phyloP scores from a whole-genome alignment of 495 filamentous ascomycete genomes.

The Lasiosphaeria hispida region DNA sequence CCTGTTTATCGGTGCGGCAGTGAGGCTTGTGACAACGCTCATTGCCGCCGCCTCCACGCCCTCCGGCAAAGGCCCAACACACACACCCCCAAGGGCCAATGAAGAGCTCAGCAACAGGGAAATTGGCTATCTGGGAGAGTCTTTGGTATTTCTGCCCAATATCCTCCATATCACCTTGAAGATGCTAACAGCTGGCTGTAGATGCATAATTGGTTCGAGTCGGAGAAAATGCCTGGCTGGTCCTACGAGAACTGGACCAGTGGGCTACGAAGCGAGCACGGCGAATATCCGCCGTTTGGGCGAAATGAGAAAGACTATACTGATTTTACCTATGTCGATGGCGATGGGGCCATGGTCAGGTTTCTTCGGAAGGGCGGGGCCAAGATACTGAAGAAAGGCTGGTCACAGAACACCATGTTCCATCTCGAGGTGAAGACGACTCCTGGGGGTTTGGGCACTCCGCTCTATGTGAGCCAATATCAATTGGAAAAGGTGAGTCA shows the following conservation, averaged over 20 bases:
- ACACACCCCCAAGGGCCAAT: neutral
- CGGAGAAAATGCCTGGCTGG: neutral
- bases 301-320: neutral
- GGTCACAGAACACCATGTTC: neutral
- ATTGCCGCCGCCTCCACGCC: neutral
- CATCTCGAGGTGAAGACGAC: conserved; percentile 11
- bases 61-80: neutral
- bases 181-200: no score
- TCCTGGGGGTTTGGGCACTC: neutral
- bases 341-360: neutral
- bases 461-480: neutral
- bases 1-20: neutral
- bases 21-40: neutral
- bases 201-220: no score
- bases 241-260: neutral
- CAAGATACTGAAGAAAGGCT: neutral
- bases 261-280: neutral
- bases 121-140: no score
- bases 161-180: no score
- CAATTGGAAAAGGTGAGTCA: neutral
- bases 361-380: neutral
- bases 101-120: no score
- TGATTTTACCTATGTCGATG: conserved; percentile 2
- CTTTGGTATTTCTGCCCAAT: no score
- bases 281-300: neutral